Evolutionary conservation across 495 filamentous ascomycete genomes (phyloP).

Genomic region (Penicillium malachiteum): DNA sequence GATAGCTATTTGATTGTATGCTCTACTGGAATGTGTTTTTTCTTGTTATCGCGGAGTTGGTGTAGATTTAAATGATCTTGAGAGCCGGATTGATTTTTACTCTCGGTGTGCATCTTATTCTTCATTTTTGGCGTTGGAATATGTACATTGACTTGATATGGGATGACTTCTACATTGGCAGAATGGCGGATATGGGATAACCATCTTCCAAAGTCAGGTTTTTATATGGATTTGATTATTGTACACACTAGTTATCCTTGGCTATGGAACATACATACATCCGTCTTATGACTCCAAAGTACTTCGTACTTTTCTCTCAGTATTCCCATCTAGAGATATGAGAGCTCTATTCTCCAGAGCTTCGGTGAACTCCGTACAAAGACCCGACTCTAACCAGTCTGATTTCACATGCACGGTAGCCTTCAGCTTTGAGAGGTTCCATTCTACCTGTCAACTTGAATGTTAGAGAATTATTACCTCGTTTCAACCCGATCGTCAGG

Average conservation of each 20-base stretch:
- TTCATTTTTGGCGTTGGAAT: conserved; percentile 16
- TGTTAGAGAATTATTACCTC: too few relatives aligned
- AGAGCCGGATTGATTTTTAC: background rate
- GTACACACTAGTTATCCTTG: conserved; percentile 9
- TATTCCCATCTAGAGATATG: too few relatives aligned
- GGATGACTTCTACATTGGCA: conserved; percentile 2
- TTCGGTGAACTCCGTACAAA: too few relatives aligned
- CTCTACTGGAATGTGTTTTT: background rate
- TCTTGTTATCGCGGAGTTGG: conserved; percentile 7
- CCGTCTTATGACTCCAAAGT: conserved; percentile 1
- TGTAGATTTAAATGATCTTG: conserved; percentile 3
- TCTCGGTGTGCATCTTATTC: conserved; percentile 12
- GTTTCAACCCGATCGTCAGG: too few relatives aligned
- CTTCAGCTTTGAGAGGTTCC: too few relatives aligned
- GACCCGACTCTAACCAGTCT: too few relatives aligned
- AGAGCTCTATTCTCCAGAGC: too few relatives aligned
- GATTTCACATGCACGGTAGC: too few relatives aligned
- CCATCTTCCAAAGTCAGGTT: conserved; percentile 7
- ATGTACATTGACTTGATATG: conserved; percentile 21
- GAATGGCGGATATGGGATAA: background rate
- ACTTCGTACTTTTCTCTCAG: background rate
- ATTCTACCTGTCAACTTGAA: too few relatives aligned
- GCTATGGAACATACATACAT: conserved; percentile 4
- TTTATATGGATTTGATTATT: conserved; percentile 5
- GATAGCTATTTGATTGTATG: background rate